A percentile compares a stretch with the other conserved stretches of the same genome.
These are phyloP conservation scores for Botrytis porri DNA, from an alignment of 2,329 filamentous ascomycete genomes.

Conservation along the genomic window DNA sequence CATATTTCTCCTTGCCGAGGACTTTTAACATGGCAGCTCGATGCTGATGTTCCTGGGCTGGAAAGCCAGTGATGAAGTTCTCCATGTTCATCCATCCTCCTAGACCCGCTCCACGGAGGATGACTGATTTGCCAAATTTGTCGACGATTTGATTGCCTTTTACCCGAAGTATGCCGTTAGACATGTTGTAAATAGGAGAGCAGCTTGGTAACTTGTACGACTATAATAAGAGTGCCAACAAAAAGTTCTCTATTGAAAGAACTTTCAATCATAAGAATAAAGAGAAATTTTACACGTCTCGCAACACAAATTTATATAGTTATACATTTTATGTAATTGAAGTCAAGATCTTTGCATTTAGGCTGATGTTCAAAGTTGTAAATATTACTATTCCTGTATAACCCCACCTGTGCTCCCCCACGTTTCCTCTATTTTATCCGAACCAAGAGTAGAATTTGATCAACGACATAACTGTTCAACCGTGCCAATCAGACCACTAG, in stretches of 20 bases:
- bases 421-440: constrained; percentile 9
- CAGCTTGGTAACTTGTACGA: background rate
- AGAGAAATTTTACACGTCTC: background rate
- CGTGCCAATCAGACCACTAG: background rate
- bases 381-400: constrained; percentile 2
- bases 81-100: constrained; percentile 52
- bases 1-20: constrained; percentile 53
- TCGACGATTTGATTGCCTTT: constrained; percentile 40
- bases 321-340: background rate
- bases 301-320: background rate
- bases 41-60: constrained; percentile 56
- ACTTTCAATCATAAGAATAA: background rate
- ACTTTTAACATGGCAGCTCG: constrained; percentile 52
- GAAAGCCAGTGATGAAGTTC: constrained; percentile 63
- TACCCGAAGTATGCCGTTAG: constrained; percentile 38
- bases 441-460: background rate
- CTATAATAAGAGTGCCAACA: background rate
- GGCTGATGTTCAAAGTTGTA: constrained; percentile 14
- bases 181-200: constrained; percentile 22
- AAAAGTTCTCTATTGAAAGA: background rate
- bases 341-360: constrained; percentile 12
- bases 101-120: constrained; percentile 42
- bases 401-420: constrained; percentile 7
- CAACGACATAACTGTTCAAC: constrained; percentile 8
- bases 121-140: constrained; percentile 37